Evolutionary conservation across 2,329 filamentous ascomycete genomes (phyloP), one percentile per base, ranked within the genome.

Genomic region (Hymenoscyphus occultus): DNA sequence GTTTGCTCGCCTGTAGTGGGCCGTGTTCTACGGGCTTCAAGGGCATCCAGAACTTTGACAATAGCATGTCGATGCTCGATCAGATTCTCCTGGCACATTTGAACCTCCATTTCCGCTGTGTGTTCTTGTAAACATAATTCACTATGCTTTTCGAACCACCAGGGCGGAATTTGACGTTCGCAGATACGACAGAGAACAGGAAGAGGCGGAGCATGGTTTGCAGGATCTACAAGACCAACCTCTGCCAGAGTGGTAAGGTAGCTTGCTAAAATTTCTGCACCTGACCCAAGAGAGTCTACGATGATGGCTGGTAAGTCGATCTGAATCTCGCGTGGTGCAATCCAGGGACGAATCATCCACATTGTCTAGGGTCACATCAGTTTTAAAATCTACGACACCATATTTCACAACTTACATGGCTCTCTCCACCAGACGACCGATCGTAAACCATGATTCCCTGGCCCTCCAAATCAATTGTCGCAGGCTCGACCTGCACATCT

Each of bases 101-200:
- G 94, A 3, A 99, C 93, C 72, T 98, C 94, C 91, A 97, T 96
- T 76, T 99, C 95, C 0, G 95, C 94, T 61, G 91, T 89, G 75
- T 99, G 95, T 76, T 99, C 95, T 76, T 98, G 93, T 63, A 97
- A 82, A 74, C 95, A 99, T 22, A 98, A 81, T 73, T 99, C 96
- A 1, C 94, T 97, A 76, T 99, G 95, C 77, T 98, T 99, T 78
- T 99, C 95, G 72, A 99, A 99, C 96, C 95, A 99, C 95, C 95
- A 99, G 0, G 94, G 93, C 4, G 92, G 92, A 67, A 99, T 98
- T 68, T 97, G 92, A 62, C 95, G 91, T 76, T 99, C 95, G 77
- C 95, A 99, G 63, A 99, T 98, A 61, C 95, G 92, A 77, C 95
- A 99, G 16, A 99, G 85, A 4, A 98, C 90, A 0, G 93, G 92